phyloP scores from a whole-genome alignment of 352 stramenopile genomes.

The Elongisporangium senticosum region DNA sequence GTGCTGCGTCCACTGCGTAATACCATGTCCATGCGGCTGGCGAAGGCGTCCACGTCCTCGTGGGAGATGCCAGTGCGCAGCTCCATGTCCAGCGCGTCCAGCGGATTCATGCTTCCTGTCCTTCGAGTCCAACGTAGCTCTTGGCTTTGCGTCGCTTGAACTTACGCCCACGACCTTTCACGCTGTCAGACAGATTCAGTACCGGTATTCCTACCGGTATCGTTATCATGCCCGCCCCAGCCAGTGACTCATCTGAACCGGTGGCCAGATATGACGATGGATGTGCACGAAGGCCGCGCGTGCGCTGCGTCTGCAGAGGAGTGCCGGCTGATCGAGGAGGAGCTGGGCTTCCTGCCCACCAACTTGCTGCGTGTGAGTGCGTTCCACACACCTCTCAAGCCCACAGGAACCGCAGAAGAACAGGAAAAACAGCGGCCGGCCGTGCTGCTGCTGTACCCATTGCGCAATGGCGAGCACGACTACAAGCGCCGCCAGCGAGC shows the following conservation, averaged over 20 bases:
- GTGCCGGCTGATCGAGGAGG: conserved; percentile 25
- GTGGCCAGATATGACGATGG: neutral
- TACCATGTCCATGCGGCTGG: conserved; percentile 64
- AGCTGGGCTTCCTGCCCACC: conserved; percentile 47
- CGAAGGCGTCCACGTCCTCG: conserved; percentile 71
- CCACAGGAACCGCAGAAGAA: conserved; percentile 3
- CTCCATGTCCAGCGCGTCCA: conserved; percentile 65
- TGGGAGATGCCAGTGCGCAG: conserved; percentile 52
- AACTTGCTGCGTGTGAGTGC: conserved; percentile 44
- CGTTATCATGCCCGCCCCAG: neutral
- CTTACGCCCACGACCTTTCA: conserved; percentile 3
- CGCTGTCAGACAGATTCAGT: neutral
- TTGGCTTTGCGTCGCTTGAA: conserved; percentile 40
- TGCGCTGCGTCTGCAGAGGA: conserved; percentile 28
- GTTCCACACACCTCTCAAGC: conserved; percentile 10
- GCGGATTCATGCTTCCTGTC: conserved; percentile 43
- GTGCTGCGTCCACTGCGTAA: no score
- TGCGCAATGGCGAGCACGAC: conserved; percentile 42
- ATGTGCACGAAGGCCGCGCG: conserved; percentile 28
- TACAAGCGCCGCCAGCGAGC: conserved; percentile 60
- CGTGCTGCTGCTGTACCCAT: conserved; percentile 49
- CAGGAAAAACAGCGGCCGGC: conserved; percentile 11
- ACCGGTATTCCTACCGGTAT: neutral
- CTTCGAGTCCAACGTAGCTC: conserved; percentile 38
- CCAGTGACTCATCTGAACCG: neutral